phyloP scores from a whole-genome alignment of 2,329 filamentous ascomycete genomes.

The Geosmithia putterillii region DNA sequence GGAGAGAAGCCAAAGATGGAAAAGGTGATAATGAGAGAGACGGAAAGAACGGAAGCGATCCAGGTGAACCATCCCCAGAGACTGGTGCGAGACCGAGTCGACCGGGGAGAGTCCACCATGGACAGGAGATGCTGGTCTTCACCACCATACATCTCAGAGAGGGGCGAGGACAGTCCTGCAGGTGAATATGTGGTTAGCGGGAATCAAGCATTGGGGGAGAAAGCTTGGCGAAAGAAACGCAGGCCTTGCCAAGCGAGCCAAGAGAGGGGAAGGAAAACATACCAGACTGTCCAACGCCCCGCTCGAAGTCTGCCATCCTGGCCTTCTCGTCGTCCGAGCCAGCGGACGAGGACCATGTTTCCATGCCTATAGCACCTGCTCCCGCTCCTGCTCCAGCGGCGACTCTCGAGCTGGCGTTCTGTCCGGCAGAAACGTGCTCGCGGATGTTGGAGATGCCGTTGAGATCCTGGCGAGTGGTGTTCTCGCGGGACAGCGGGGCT shows the following conservation, averaged over 20 bases:
- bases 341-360: conserved; percentile 1
- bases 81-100: conserved; percentile 11
- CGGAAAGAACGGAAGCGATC: conserved; percentile 27
- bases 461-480: conserved; percentile 42
- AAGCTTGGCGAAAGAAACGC: too few relatives aligned
- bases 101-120: conserved; percentile 14
- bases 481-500: conserved; percentile 29
- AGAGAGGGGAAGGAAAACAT: conserved; percentile 4
- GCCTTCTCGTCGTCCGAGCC: conserved; percentile 12
- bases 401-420: conserved; percentile 18
- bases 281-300: conserved; percentile 18
- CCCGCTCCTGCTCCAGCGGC: conserved; percentile 5
- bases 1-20: not conserved
- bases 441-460: conserved; percentile 41
- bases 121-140: conserved; percentile 23
- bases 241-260: too few relatives aligned
- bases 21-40: conserved; percentile 14
- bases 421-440: conserved; percentile 23
- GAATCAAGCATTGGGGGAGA: too few relatives aligned
- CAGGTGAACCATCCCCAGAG: conserved; percentile 27
- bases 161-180: conserved; percentile 17
- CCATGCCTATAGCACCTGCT: conserved; percentile 7
- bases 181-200: not conserved
- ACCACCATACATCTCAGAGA: conserved; percentile 22
- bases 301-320: too few relatives aligned